A percentile compares a stretch with the other conserved stretches of the same genome.
These are phyloP conservation scores for Coemansia sp. DNA, from an alignment of 192 early-diverging fungal genomes.

Conservation along the genomic window DNA sequence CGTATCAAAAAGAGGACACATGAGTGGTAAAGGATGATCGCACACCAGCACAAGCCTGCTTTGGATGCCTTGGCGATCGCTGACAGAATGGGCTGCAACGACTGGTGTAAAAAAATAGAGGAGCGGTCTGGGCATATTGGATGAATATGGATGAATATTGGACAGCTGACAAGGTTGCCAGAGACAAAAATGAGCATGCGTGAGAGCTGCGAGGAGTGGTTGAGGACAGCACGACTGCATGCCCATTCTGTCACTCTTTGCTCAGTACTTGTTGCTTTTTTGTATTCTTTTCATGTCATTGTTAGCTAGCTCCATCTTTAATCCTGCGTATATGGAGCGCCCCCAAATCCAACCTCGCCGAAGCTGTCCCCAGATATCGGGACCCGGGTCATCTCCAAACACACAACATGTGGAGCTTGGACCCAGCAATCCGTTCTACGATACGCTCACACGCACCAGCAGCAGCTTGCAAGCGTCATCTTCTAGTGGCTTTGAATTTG, in stretches of 20 bases:
- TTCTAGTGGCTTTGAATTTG: slow-evolving; percentile 10
- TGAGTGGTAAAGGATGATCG: neutral
- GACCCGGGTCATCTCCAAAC: neutral
- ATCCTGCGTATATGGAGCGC: slow-evolving; percentile 7
- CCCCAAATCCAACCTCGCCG: slow-evolving; percentile 1
- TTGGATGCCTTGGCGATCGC: neutral
- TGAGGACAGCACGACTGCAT: neutral
- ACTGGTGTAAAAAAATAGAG: neutral
- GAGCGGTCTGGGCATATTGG: neutral
- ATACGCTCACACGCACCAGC: slow-evolving; percentile 14
- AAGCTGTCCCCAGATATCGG: neutral
- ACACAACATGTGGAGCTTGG: neutral
- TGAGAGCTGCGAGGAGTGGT: slow-evolving; percentile 1
- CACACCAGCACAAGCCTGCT: neutral
- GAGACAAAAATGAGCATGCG: neutral
- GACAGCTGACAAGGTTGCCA: neutral
- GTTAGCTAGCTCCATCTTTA: neutral
- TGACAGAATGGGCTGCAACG: neutral
- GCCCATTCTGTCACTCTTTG: neutral
- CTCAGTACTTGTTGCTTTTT: neutral
- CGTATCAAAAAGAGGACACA: neutral
- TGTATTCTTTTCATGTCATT: neutral
- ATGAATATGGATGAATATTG: neutral
- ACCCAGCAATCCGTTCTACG: slow-evolving; percentile 18
- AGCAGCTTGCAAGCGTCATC: slow-evolving; percentile 3